These are phyloP conservation scores for Taphrina populina DNA, from an alignment of 1,139 yeast species.

Conservation along the genomic window DNA sequence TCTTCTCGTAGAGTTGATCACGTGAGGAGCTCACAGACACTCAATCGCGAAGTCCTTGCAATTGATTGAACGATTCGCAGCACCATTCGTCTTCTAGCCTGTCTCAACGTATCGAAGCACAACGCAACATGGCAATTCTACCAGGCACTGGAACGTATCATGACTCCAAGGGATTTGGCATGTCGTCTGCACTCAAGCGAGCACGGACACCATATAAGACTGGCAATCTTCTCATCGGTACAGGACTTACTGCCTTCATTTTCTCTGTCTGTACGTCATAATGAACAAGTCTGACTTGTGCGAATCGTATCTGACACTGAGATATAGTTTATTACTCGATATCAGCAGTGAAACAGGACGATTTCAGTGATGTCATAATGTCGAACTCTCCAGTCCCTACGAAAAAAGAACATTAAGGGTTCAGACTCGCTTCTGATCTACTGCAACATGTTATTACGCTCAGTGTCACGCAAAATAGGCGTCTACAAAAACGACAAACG, in stretches of 20 bases:
- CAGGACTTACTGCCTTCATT: conserved; percentile 21
- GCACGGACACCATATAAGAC: conserved; percentile 13
- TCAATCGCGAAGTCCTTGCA: no score
- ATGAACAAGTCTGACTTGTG: no score
- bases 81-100: no score
- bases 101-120: no score
- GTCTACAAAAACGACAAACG: no score
- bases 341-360: conserved; percentile 35
- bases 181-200: conserved; percentile 22
- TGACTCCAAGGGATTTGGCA: conserved; percentile 14
- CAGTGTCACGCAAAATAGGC: no score
- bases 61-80: no score
- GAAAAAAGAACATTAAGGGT: conserved; percentile 2
- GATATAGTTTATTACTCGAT: conserved; percentile 33
- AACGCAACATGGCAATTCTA: conserved; percentile 7
- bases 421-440: no score
- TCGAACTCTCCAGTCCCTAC: conserved; percentile 9
- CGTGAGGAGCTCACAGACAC: no score
- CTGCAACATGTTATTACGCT: no score
- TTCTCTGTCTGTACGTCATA: conserved; percentile 30
- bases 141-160: conserved; percentile 12
- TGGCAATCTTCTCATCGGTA: conserved; percentile 31
- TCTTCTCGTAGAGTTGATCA: no score
- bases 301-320: neutral
- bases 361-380: conserved; percentile 32